These are phyloP conservation scores for Penicillium sp. DNA, from an alignment of 2,329 filamentous ascomycete genomes.

Conservation along the genomic window DNA sequence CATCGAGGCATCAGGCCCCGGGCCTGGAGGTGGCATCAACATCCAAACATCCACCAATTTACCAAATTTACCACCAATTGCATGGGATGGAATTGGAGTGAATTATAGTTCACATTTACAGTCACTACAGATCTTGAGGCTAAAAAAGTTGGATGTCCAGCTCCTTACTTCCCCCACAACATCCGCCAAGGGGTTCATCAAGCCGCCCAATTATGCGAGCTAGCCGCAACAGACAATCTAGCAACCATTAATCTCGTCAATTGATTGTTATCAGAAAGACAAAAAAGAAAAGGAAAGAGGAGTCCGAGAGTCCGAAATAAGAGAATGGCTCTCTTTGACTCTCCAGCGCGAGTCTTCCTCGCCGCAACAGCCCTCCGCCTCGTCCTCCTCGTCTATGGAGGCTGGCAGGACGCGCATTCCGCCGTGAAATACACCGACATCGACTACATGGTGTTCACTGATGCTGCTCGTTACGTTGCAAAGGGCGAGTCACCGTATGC, in stretches of 20 bases:
- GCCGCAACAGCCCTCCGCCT: conserved; percentile 55
- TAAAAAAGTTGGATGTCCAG: background rate
- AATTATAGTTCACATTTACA: background rate
- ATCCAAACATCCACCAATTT: background rate
- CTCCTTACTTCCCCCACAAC: background rate
- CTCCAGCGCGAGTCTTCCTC: conserved; percentile 28
- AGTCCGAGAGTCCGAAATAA: background rate
- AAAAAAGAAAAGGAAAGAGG: background rate
- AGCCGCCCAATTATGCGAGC: conserved; percentile 4
- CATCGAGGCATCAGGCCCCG: background rate
- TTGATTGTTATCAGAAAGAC: background rate
- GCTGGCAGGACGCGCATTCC: conserved; percentile 84
- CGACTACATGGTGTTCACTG: conserved; percentile 96
- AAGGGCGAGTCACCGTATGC: conserved; percentile 67
- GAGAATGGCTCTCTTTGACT: conserved; percentile 26
- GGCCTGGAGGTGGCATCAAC: background rate
- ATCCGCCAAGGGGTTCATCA: background rate
- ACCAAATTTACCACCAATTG: background rate
- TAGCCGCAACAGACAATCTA: background rate
- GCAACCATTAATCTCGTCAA: background rate
- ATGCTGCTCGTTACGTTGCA: conserved; percentile 70
- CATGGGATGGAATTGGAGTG: background rate
- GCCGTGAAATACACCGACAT: conserved; percentile 97
- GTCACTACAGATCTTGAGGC: background rate
- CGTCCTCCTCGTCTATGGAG: conserved; percentile 71